Percentiles rank a stretch among this genome's conserved stretches.
Conservation (phyloP, 192 early-diverging fungal species). For the Backusella tarrabulga region DNA sequence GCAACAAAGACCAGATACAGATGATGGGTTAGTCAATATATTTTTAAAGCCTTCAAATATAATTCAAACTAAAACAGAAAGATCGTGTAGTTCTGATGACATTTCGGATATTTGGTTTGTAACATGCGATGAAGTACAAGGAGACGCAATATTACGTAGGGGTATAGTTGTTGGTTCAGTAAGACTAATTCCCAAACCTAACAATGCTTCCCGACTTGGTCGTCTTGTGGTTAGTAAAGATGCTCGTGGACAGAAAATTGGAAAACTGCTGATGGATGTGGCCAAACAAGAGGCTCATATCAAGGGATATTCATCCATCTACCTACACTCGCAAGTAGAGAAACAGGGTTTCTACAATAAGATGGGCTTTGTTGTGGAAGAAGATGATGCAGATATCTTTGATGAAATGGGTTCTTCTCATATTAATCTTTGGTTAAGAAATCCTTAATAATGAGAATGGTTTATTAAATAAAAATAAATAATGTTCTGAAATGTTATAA, state of each 20-base stretch:
- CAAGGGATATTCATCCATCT: neutral
- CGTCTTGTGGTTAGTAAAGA: constrained; percentile 8
- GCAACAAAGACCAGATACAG: too few relatives aligned
- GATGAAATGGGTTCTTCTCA: neutral
- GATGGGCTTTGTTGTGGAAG: neutral
- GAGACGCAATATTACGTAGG: neutral
- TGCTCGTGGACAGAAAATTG: neutral
- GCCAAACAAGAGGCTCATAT: neutral
- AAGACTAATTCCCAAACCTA: neutral
- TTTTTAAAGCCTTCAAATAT: too few relatives aligned
- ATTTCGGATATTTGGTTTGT: neutral
- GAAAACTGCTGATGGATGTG: neutral
- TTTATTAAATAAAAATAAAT: neutral
- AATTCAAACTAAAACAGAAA: neutral
- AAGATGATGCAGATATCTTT: neutral
- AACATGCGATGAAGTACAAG: neutral
- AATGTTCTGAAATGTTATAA: neutral
- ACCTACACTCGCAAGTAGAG: neutral
- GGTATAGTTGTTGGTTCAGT: neutral
- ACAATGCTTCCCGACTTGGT: neutral
- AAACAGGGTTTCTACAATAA: neutral
- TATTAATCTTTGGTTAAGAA: neutral
- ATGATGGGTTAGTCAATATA: too few relatives aligned
- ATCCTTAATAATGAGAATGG: neutral
- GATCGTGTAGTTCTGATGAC: neutral